phyloP scores from a whole-genome alignment of 306 rosid species.

The Ceratonia siliqua region DNA sequence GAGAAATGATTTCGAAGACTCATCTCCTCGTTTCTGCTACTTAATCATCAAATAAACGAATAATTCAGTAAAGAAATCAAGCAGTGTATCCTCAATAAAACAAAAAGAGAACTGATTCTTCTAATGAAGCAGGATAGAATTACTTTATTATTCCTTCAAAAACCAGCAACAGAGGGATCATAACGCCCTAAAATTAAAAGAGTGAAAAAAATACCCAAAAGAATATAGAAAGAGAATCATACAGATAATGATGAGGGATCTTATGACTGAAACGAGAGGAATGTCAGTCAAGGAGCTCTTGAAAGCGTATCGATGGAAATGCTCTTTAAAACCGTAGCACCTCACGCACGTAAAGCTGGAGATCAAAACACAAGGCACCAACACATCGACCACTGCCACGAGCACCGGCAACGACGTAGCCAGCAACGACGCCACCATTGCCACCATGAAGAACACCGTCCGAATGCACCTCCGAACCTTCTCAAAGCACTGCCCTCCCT shows the following conservation, averaged over 20 bases:
- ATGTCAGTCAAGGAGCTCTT: conserved; percentile 88
- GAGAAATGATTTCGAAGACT: conserved; percentile 9
- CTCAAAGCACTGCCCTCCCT: conserved; percentile 71
- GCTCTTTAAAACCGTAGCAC: conserved; percentile 73
- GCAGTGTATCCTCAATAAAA: conserved; percentile 15
- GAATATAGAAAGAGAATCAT: conserved; percentile 32
- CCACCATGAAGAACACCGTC: conserved; percentile 86
- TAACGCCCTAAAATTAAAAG: conserved; percentile 9
- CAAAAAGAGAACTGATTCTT: neutral
- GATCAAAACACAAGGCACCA: conserved; percentile 79
- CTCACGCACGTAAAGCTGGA: conserved; percentile 86
- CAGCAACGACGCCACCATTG: conserved; percentile 84
- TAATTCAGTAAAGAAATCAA: conserved; percentile 1
- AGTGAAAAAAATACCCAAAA: neutral
- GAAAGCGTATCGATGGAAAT: conserved; percentile 81
- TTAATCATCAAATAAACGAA: neutral
- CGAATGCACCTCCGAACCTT: conserved; percentile 70
- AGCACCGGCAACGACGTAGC: conserved; percentile 86
- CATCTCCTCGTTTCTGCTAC: neutral
- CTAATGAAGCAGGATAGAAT: conserved; percentile 12
- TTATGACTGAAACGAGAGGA: conserved; percentile 83
- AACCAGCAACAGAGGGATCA: conserved; percentile 3
- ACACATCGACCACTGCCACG: conserved; percentile 74
- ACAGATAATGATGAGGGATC: conserved; percentile 88
- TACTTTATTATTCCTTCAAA: conserved; percentile 1